Conservation (phyloP, 2,329 filamentous ascomycete species). For the Xylaria polymorpha region DNA sequence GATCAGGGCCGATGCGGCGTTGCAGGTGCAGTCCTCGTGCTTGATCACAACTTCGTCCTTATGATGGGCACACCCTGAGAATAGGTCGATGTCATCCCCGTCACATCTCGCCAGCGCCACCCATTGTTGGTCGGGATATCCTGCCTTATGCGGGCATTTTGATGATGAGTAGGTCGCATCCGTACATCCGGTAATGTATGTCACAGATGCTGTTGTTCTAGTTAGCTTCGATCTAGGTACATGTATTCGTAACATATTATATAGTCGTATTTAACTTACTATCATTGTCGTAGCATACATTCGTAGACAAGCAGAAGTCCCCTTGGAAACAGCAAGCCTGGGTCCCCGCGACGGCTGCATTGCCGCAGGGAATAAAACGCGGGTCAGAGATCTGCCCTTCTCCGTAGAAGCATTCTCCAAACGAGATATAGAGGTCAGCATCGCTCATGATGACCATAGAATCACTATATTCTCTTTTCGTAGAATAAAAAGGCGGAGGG, state of each 20-base stretch:
- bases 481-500: not conserved
- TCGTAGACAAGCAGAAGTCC: slow-evolving; percentile 42
- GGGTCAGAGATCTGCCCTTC: slow-evolving; percentile 43
- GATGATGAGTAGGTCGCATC: slow-evolving; percentile 42
- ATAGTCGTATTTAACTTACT: slow-evolving; percentile 33
- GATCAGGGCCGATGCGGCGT: slow-evolving; percentile 41
- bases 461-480: not conserved
- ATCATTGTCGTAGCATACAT: slow-evolving; percentile 44
- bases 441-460: slow-evolving; percentile 34
- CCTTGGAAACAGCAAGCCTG: slow-evolving; percentile 45
- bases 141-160: slow-evolving; percentile 43
- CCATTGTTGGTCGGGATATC: slow-evolving; percentile 44
- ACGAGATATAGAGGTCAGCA: slow-evolving; percentile 41
- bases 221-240: slow-evolving; percentile 24
- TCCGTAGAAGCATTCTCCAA: slow-evolving; percentile 43
- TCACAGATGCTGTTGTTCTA: slow-evolving; percentile 41
- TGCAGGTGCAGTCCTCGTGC: slow-evolving; percentile 45
- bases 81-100: slow-evolving; percentile 42
- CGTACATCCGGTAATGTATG: slow-evolving; percentile 45
- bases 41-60: slow-evolving; percentile 37
- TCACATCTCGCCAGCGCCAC: slow-evolving; percentile 46
- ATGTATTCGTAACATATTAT: not conserved
- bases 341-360: slow-evolving; percentile 40
- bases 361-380: slow-evolving; percentile 44
- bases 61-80: slow-evolving; percentile 44